Base-by-base conservation (phyloP, 179 eudicot genomes). In the Pouteria campechiana region DNA sequence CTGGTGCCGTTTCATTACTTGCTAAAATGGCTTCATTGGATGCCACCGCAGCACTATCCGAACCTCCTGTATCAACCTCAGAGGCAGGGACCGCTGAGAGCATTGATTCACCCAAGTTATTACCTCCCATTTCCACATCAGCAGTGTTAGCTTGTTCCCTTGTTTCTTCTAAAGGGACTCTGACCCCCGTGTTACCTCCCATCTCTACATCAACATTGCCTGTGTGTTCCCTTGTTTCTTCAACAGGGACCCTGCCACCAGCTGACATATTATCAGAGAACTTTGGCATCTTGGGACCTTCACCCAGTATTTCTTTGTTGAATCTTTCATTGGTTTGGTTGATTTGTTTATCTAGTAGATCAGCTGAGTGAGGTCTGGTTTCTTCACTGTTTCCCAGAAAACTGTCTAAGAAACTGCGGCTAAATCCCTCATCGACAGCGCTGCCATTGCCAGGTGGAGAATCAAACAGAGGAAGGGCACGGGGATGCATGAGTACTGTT, bases 401-500 rank as follows among this genome's bases (percentile, higher is more conserved):
- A 37, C 46, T 46, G 9, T 58, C 66, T 40, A 41, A 48, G 40
- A 51, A 50, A 33, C 44, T 40, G 37, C 14, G 42, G 35, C 35
- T 41, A 17, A 34, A n/a, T n/a, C n/a, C 37, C 34, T 42, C 48
- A 32, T 39, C 51, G 48, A 32, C 54, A 20, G 52, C 20, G 11
- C 32, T 48, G 24, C 36, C 54, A 30, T 29, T 17, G 32, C 53
- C 36, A 25, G 72, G 58, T 2, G 67, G 44, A 17, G 46, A 46
- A 62, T 90, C 90, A 10, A 64, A 41, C 37, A 79, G 41, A 17
- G 93, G 79, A 54, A 81, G 81, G 9, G 74, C 75, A 56, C 95
- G 65, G 16, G 97, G 89, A 66, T 85, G 95, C 52, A 89, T 63
- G 44, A 89, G 71, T 25, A 77, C 75, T 79, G 85, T 94, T 60